Base-by-base conservation (phyloP, 1,284 basidiomycete genomes). In the Cryptococcus wingfieldii region DNA sequence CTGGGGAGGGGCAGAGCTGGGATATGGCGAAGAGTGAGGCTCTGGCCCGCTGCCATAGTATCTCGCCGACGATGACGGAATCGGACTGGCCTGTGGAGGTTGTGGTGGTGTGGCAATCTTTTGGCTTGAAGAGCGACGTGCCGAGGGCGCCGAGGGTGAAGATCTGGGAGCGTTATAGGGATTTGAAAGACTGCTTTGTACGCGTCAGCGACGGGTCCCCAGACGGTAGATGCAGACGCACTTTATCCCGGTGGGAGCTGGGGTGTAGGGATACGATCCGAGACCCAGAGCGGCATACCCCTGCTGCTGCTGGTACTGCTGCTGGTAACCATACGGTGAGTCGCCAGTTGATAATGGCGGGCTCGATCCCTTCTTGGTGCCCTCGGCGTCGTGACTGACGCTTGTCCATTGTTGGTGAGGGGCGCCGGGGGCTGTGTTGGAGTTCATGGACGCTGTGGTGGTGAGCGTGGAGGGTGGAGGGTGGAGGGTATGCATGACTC, bases 1-100 rank as follows among this genome's bases (percentile, higher is more conserved):
- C 16, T 67, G 62, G 13, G 69, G 63, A 2, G 68, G 68, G 3
- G 68, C 68, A 1, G 68, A 71, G 4, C 61, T 47, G 4, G 69
- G 60, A 54, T 66, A 63, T 16, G 63, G 63, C 9, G 64, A 58
- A 45, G 50, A 51, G 42, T 47, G 50, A 38, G 44, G 46, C 10
- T 48, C 44, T 13, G 59, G 39, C 14, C 38, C 49, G 16, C 45
- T 47, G 25, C 54, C 42, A 50, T 68, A 69, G 56, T 66, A 71
- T n/a, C 63, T 54, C 13, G 65, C 59, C 1, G 63, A 64, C 3
- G 70, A 65, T 5, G 68, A 67, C 2, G 64, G 62, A 7, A 56
- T 60, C 9, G 54, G 48, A 14, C 61, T 46, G 14, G 56, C 42
- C 19, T 61, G 59, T 7, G 63, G 47, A 34, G 66, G 65, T 34